Percentiles rank a stretch among this genome's conserved stretches.
Conservation (phyloP, 2,329 filamentous ascomycete genomes). For the Penicillium nordicum region DNA sequence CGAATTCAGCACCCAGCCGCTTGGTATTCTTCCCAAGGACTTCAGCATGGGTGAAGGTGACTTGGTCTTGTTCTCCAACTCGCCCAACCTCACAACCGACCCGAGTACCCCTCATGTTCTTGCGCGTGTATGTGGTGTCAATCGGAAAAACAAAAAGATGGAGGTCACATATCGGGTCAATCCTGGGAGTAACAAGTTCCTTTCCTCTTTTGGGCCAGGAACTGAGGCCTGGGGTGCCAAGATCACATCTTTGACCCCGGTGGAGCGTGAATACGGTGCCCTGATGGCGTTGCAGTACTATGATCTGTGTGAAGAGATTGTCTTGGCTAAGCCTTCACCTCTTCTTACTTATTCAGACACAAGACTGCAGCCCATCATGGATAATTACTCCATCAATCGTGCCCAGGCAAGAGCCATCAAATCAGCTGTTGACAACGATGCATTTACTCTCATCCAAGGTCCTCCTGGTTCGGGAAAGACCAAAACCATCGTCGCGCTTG, state of each 20-base stretch:
- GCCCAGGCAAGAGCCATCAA: slow-evolving; percentile 90
- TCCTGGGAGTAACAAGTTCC: slow-evolving; percentile 56
- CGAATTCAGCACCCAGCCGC: slow-evolving; percentile 83
- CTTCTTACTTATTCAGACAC: slow-evolving; percentile 77
- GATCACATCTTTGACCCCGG: slow-evolving; percentile 87
- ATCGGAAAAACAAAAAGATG: slow-evolving; percentile 72
- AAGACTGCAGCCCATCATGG: slow-evolving; percentile 64
- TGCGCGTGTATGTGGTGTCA: slow-evolving; percentile 75
- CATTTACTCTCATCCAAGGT: slow-evolving; percentile 92
- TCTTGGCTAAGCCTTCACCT: slow-evolving; percentile 84
- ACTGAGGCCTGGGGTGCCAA: slow-evolving; percentile 71
- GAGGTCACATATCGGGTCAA: slow-evolving; percentile 86
- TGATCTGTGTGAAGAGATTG: slow-evolving; percentile 88
- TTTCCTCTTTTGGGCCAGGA: slow-evolving; percentile 66
- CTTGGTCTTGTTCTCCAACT: slow-evolving; percentile 78
- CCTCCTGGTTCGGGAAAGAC: slow-evolving; percentile 97
- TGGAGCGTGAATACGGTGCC: slow-evolving; percentile 93
- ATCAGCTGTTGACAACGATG: slow-evolving; percentile 91
- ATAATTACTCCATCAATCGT: slow-evolving; percentile 77
- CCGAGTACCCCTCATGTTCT: slow-evolving; percentile 73
- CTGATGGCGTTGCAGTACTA: slow-evolving; percentile 91
- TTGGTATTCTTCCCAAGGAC: slow-evolving; percentile 66
- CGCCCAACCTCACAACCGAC: slow-evolving; percentile 65
- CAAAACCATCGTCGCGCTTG: slow-evolving; percentile 95
- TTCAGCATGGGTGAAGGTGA: slow-evolving; percentile 76